These are phyloP conservation scores for Penicillium diatomitis DNA, from an alignment of 495 filamentous ascomycete genomes.

Conservation along the genomic window DNA sequence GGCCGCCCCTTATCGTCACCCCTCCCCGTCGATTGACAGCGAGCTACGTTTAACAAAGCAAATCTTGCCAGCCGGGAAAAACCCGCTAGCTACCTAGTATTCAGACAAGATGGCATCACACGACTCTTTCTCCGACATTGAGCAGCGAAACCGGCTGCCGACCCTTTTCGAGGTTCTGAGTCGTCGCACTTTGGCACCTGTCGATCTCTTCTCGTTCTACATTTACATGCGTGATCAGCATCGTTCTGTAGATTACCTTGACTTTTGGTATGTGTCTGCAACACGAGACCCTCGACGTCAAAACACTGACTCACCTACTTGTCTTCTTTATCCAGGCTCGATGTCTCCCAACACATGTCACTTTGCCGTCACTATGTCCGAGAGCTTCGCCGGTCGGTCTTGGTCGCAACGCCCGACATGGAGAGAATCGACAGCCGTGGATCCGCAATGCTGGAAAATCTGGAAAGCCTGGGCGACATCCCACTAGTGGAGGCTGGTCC, in stretches of 20 bases:
- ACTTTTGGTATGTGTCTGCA: slow-evolving; percentile 71
- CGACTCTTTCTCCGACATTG: slow-evolving; percentile 23
- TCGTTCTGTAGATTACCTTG: slow-evolving; percentile 91
- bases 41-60: too few species aligned
- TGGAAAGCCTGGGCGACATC: slow-evolving; percentile 57
- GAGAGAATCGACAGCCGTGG: slow-evolving; percentile 74
- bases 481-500: slow-evolving; percentile 39
- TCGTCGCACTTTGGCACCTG: slow-evolving; percentile 79
- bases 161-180: slow-evolving; percentile 93
- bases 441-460: slow-evolving; percentile 63
- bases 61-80: too few species aligned
- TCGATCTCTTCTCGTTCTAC: slow-evolving; percentile 97
- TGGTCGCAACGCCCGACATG: slow-evolving; percentile 85
- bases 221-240: slow-evolving; percentile 99
- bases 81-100: background rate
- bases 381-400: slow-evolving; percentile 84
- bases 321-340: slow-evolving; percentile 56
- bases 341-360: slow-evolving; percentile 98
- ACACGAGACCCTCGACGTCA: too few species aligned
- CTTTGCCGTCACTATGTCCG: slow-evolving; percentile 96
- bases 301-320: too few species aligned
- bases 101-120: slow-evolving; percentile 25
- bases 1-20: slow-evolving; percentile 1
- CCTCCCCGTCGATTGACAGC: background rate
- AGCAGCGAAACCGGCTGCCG: slow-evolving; percentile 72